Evolutionary conservation across 176 grass and related monocot species (phyloP), one percentile per base, ranked within the genome.

Genomic region (Bromus sterilis): DNA sequence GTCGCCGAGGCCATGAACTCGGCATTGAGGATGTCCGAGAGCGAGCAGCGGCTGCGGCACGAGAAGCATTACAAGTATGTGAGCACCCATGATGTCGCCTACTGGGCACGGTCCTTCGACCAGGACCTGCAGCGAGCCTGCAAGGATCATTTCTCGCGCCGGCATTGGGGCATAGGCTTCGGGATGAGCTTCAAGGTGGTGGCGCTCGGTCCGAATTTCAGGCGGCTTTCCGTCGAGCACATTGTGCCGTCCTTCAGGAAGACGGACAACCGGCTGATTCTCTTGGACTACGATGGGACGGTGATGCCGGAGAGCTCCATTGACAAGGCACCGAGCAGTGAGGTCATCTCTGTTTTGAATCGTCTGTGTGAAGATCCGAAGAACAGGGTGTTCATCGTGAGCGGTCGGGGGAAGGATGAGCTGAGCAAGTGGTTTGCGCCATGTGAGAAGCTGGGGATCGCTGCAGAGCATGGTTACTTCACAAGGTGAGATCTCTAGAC

Each of bases 1-100:
- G 82, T 98, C 11, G 90, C 96, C 0, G 96, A 98, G 82, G 92
- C 93, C 41, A 90, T 98, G 91, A 88, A 91, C 75, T 58, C 81
- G 2, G 93, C 96, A 11, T 32, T 93, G 44, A 65, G 72, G 30
- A 89, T 98, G 90, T 37, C 92, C 0, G 90, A 93, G 26, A 43
- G 30, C 18, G 96, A 98, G 89, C 90, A 93, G 76, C 66, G 90
- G 78, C 55, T 98, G 84, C 86, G 96, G n/a, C 96, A 98, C 10
- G 93, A 98, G 83, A 98, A 98, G 79, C 96, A 98, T 64, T 93
- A 98, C 82, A 95, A 91, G 67, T 98, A 98, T 36, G 91, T 98
- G 2, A 95, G 90, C 82, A 86, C 96, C 35, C 96, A 98, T 32
- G 93, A 93, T 67, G 96, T 99, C 26, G 79, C 82, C 53, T 99